phyloP scores from a whole-genome alignment of 768 basidiomycete genomes.

The Suillus sp. region DNA sequence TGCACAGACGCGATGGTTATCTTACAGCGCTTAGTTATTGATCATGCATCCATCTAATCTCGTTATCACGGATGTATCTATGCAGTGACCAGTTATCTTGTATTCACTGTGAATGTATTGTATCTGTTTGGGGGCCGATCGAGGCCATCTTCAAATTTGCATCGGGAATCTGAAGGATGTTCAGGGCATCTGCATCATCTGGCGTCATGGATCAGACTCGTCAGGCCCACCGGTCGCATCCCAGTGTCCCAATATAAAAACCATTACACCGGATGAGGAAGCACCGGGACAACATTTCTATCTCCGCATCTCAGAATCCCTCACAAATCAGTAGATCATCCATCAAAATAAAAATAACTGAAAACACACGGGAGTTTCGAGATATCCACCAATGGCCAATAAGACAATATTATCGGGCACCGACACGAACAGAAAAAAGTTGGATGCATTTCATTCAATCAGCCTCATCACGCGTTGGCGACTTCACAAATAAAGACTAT shows the following conservation, averaged over 20 bases:
- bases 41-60: conserved; percentile 17
- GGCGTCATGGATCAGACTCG: conserved; percentile 1
- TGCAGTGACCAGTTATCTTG: neutral
- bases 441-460: neutral
- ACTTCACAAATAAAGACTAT: neutral
- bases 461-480: neutral
- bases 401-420: neutral
- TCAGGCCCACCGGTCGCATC: conserved; percentile 3
- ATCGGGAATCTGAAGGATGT: neutral
- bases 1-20: conserved; percentile 18
- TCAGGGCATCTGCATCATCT: neutral
- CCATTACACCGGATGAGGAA: conserved; percentile 8
- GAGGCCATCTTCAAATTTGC: neutral
- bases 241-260: conserved; percentile 4
- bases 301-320: conserved; percentile 11
- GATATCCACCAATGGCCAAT: conserved; percentile 26
- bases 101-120: no score
- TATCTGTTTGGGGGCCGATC: neutral
- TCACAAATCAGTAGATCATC: conserved; percentile 9
- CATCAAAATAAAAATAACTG: conserved; percentile 9
- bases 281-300: conserved; percentile 8
- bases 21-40: conserved; percentile 30
- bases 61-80: conserved; percentile 7
- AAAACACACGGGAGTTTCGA: conserved; percentile 14
- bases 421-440: neutral